Base-by-base conservation (phyloP, 768 basidiomycete species). In the Agaricus blazei region DNA sequence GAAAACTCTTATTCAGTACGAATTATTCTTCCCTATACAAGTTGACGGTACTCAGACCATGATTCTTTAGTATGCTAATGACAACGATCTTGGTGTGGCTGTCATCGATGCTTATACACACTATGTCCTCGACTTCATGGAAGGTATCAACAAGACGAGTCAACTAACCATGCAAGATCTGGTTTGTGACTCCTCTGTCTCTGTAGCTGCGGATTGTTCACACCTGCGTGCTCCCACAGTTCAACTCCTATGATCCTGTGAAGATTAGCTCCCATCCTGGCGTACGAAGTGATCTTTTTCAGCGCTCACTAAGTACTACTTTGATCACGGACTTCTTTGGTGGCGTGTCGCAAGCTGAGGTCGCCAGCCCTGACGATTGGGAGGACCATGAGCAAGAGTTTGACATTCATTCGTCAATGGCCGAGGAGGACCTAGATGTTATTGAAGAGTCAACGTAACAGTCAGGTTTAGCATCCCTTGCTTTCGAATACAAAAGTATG, bases 51-150 rank as follows among this genome's bases (percentile, higher is more conserved):
- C 49, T 42, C 4, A 58, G 6, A 41, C 9, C n/a, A 43, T 38
- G 19, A 29, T 38, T 5, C 48, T 40, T 11, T 61, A 98, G 93
- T 86, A 98, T 63, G 89, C 92, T 65, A 92, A 90, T 64, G 97
- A 99, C 72, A 75, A 85, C 36, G 96, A 98, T 60, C 85, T 99
- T 28, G 97, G 97, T 3, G 92, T 98, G 0, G 87, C 93, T 0
- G 94, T 99, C 48, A 97, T 98, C 59, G 97, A 99, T 67, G 83
- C 85, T 12, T 99, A 84, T 66, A 98, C 96, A 0, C 97, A 98
- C 71, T 88, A 89, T 63, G 77, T 95, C 28, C 82, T 99, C 9
- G 81, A 93, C 59, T 94, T 84, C 68, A 85, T 99, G 79, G 97
- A 98, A 68, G 80, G 82, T 15, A 86, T 96, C 63, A 91, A 93